Evolutionary conservation across 108 stramenopile genomes (phyloP).

Genomic region (Fistulifera pelliculosa): DNA sequence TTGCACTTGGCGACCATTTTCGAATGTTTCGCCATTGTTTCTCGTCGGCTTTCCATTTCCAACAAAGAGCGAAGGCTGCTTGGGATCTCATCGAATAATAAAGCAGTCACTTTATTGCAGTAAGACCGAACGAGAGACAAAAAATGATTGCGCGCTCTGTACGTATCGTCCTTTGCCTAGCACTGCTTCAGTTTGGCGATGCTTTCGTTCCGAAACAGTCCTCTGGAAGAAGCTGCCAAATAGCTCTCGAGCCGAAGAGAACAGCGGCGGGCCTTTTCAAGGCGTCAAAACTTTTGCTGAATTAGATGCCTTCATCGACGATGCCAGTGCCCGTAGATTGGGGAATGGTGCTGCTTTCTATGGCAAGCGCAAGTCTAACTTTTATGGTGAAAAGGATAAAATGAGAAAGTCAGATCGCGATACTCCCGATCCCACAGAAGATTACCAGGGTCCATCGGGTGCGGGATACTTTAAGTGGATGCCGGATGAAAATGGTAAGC

Average conservation of each 20-base stretch:
- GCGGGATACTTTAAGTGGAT: constrained; percentile 82
- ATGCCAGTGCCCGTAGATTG: constrained; percentile 70
- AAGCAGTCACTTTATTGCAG: no score
- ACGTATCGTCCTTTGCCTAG: no score
- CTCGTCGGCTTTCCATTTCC: no score
- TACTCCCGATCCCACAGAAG: constrained; percentile 47
- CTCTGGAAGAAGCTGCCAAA: no score
- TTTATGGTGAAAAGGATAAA: constrained; percentile 48
- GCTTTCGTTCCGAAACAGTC: no score
- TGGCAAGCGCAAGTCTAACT: constrained; percentile 69
- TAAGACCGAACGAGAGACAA: no score
- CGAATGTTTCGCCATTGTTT: no score
- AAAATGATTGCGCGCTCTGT: no score
- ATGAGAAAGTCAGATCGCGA: constrained; percentile 49
- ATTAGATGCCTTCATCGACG: constrained; percentile 83
- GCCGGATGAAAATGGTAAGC: constrained; percentile 45
- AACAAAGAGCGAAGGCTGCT: no score
- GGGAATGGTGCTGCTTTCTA: constrained; percentile 76
- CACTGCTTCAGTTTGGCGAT: no score
- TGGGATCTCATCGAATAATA: no score
- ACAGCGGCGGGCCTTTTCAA: constrained; percentile 21
- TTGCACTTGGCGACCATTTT: no score
- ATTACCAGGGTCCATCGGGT: constrained; percentile 66
- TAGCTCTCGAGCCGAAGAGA: background rate
- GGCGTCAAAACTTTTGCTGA: constrained; percentile 62